Conservation (phyloP, 2,329 filamentous ascomycete genomes). For the Claviceps arundinis region DNA sequence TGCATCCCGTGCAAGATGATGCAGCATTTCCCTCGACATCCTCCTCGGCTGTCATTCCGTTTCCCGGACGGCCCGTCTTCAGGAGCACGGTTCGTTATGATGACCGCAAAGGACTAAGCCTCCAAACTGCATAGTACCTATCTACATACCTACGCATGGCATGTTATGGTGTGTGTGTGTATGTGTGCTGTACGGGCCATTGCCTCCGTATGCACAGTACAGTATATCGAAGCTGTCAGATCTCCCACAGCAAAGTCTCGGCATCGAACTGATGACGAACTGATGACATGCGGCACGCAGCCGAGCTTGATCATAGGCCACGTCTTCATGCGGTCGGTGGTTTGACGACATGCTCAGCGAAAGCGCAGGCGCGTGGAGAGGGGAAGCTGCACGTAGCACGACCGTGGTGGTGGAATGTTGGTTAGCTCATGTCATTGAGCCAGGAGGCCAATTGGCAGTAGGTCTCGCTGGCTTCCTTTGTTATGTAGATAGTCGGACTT, state of each 20-base stretch:
- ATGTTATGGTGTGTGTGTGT: background rate
- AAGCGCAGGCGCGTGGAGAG: background rate
- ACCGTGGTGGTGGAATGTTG: too few relatives aligned
- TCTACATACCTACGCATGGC: background rate
- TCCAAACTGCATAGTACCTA: background rate
- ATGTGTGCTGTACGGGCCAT: background rate
- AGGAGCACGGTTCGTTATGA: slow-evolving; percentile 3
- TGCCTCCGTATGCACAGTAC: background rate
- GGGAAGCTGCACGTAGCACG: too few relatives aligned
- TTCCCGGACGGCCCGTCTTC: slow-evolving; percentile 5
- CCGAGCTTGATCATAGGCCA: background rate
- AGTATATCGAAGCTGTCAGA: background rate
- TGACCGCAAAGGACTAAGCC: background rate
- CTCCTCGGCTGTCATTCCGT: slow-evolving; percentile 3
- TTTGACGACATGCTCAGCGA: background rate
- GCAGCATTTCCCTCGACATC: slow-evolving; percentile 3
- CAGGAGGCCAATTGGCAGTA: too few relatives aligned
- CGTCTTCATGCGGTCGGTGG: background rate
- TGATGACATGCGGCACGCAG: background rate
- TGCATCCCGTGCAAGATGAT: background rate
- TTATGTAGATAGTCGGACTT: too few relatives aligned
- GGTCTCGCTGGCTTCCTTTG: too few relatives aligned
- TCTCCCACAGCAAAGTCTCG: background rate
- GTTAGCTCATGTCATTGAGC: too few relatives aligned
- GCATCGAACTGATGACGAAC: background rate